These are phyloP conservation scores for Colletotrichum salicis DNA, from an alignment of 2,329 filamentous ascomycete species.

Conservation along the genomic window DNA sequence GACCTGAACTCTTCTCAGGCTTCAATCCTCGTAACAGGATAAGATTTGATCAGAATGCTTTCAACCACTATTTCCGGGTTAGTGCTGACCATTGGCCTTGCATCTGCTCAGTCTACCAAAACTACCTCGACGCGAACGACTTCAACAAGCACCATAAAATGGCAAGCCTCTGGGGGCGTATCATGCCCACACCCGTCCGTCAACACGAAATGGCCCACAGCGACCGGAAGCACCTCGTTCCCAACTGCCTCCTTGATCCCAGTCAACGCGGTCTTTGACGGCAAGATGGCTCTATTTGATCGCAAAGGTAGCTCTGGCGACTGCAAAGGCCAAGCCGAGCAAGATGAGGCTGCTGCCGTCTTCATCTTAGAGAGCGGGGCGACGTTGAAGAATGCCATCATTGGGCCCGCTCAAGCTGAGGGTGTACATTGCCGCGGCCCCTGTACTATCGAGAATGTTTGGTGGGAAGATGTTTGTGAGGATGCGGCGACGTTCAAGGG, in stretches of 20 bases:
- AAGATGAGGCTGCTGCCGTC: constrained; percentile 2
- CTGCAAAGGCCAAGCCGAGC: neutral
- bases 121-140: constrained; percentile 4
- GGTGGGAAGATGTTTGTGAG: constrained; percentile 18
- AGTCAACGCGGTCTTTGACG: constrained; percentile 10
- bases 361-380: constrained; percentile 11
- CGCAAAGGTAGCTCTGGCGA: neutral
- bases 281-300: neutral
- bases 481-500: constrained; percentile 8
- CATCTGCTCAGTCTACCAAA: neutral
- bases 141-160: constrained; percentile 17
- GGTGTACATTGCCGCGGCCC: constrained; percentile 10
- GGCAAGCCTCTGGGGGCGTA: constrained; percentile 23
- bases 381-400: constrained; percentile 8
- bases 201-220: constrained; percentile 14
- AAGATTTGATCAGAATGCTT: neutral
- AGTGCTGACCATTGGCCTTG: neutral
- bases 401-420: constrained; percentile 6
- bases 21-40: neutral
- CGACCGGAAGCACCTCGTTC: constrained; percentile 15
- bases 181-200: constrained; percentile 18
- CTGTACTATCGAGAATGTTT: constrained; percentile 7
- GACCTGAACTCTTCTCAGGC: too few relatives aligned
- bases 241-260: constrained; percentile 15
- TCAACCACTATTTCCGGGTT: neutral